These are phyloP conservation scores for Ramaria sp. DNA, from an alignment of 768 basidiomycete genomes.

Conservation along the genomic window DNA sequence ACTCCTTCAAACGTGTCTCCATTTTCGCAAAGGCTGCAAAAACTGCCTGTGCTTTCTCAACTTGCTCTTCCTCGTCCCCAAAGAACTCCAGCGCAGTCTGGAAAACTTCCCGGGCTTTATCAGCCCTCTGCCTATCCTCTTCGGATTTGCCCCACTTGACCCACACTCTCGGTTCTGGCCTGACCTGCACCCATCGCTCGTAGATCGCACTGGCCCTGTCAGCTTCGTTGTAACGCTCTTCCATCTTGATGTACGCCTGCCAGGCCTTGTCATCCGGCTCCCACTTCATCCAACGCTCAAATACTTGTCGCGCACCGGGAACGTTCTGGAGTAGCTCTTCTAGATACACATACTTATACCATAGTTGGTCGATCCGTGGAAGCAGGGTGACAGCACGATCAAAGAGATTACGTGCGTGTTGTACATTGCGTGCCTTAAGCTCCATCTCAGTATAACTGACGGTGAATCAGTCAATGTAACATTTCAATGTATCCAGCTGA, in stretches of 20 bases:
- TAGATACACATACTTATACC: slow-evolving; percentile 99
- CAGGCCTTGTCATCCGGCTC: slow-evolving; percentile 99
- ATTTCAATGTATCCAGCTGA: background rate
- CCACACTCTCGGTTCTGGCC: slow-evolving; percentile 55
- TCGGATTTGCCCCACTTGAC: slow-evolving; percentile 58
- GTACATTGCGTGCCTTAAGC: slow-evolving; percentile 93
- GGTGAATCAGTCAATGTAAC: background rate
- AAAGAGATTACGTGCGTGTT: slow-evolving; percentile 93
- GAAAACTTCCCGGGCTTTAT: slow-evolving; percentile 79
- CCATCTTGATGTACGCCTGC: slow-evolving; percentile 99
- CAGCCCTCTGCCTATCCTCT: slow-evolving; percentile 47
- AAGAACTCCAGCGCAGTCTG: slow-evolving; percentile 87
- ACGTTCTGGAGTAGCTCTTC: slow-evolving; percentile 96
- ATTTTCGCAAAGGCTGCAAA: slow-evolving; percentile 93
- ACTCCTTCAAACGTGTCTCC: slow-evolving; percentile 95
- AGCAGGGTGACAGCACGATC: slow-evolving; percentile 95
- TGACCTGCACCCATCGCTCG: slow-evolving; percentile 75
- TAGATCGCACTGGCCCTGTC: slow-evolving; percentile 90
- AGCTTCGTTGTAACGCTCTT: slow-evolving; percentile 83
- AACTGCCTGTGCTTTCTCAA: slow-evolving; percentile 85
- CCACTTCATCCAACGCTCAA: slow-evolving; percentile 99
- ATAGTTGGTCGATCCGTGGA: slow-evolving; percentile 91
- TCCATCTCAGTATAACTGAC: slow-evolving; percentile 72
- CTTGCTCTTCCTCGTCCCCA: slow-evolving; percentile 78
- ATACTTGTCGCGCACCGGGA: slow-evolving; percentile 92